Percentiles rank a stretch among this genome's conserved stretches.
Evolutionary conservation across 495 filamentous ascomycete genomes (phyloP).

Genomic region (Pseudoneurospora amorphoporcata): DNA sequence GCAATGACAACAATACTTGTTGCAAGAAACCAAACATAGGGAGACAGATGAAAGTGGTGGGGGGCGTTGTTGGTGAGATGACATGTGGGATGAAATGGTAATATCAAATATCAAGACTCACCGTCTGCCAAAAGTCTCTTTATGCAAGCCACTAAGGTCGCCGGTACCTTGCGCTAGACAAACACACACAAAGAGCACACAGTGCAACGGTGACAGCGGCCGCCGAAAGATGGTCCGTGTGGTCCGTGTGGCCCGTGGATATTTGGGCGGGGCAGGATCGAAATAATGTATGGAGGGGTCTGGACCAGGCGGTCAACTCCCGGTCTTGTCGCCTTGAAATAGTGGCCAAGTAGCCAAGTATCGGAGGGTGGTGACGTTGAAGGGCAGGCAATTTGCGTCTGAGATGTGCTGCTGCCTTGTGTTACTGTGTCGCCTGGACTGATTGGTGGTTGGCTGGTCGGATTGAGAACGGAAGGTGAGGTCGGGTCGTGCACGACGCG

Average conservation of each 20-base stretch:
- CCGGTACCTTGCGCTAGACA: neutral
- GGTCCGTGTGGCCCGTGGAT: neutral
- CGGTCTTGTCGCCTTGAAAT: neutral
- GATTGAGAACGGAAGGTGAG: neutral
- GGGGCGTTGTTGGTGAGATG: neutral
- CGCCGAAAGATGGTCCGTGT: neutral
- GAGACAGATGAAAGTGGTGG: neutral
- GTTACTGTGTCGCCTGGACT: constrained; percentile 6
- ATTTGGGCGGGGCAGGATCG: neutral
- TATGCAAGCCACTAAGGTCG: neutral
- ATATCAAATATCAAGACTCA: neutral
- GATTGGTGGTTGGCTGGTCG: neutral
- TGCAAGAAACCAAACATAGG: neutral
- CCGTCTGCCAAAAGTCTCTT: neutral
- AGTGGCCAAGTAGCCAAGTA: neutral
- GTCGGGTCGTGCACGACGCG: neutral
- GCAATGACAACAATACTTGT: neutral
- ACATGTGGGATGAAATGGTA: neutral
- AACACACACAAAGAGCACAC: neutral
- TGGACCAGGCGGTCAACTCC: neutral
- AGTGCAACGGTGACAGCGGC: neutral
- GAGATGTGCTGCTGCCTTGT: neutral
- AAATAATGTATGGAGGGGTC: neutral
- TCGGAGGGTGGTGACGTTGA: neutral
- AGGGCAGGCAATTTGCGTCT: neutral